A percentile compares a stretch with the other conserved stretches of the same genome.
These are phyloP conservation scores for Echium plantagineum DNA, from an alignment of 257 asterid genomes.

Conservation along the genomic window DNA sequence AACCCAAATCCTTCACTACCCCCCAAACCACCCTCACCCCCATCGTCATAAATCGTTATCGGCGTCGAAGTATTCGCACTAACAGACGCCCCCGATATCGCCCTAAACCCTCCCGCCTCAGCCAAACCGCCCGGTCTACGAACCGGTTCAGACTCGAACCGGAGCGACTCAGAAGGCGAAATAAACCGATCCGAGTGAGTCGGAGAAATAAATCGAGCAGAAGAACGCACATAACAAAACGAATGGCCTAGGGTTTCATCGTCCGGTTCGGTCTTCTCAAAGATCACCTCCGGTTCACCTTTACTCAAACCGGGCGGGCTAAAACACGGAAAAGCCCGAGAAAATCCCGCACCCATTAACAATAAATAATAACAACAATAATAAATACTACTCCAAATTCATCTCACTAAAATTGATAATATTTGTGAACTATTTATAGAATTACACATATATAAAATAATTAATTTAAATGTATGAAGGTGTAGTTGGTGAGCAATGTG, in stretches of 20 bases:
- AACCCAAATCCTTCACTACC: no score
- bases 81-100: conserved; percentile 20
- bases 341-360: conserved; percentile 17
- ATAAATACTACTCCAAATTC: no score
- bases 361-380: neutral
- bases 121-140: conserved; percentile 8
- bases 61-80: conserved; percentile 20
- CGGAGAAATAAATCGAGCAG: conserved; percentile 12
- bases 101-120: conserved; percentile 19
- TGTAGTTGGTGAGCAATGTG: no score
- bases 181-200: conserved; percentile 18
- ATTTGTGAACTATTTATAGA: no score
- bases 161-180: conserved; percentile 18
- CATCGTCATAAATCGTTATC: conserved; percentile 12
- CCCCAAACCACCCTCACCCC: no score
- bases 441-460: no score
- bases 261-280: conserved; percentile 10
- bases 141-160: conserved; percentile 14
- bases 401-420: no score
- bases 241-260: conserved; percentile 23
- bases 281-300: conserved; percentile 11
- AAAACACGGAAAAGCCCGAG: conserved; percentile 14
- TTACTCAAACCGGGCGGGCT: conserved; percentile 14
- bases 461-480: no score
- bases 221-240: conserved; percentile 19